Percentiles rank a stretch among this genome's conserved stretches.
Conservation (phyloP, 257 asterid species). For the Linderniella brevidens region DNA sequence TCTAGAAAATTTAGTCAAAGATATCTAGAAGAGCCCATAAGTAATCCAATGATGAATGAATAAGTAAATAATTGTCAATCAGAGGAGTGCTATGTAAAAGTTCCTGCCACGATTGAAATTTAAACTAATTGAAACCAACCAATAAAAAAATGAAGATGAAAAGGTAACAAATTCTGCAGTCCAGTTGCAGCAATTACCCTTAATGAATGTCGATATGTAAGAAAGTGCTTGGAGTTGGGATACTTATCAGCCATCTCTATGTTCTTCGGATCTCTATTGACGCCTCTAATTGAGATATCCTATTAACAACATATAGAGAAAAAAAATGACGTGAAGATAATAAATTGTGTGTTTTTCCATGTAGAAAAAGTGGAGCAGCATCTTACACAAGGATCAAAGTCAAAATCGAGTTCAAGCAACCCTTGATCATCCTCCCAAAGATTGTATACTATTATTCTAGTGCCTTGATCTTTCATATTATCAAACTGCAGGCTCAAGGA, state of each 20-base stretch:
- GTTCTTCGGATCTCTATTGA: slow-evolving; percentile 77
- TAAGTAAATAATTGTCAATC: too few relatives aligned
- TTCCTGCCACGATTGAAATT: too few relatives aligned
- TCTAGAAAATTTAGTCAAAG: too few relatives aligned
- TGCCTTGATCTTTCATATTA: slow-evolving; percentile 66
- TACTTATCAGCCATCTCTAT: slow-evolving; percentile 67
- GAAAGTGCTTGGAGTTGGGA: slow-evolving; percentile 91
- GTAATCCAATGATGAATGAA: background rate
- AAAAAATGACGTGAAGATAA: slow-evolving; percentile 7
- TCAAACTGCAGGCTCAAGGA: slow-evolving; percentile 35
- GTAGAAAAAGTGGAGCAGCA: slow-evolving; percentile 4
- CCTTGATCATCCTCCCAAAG: slow-evolving; percentile 99
- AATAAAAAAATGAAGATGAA: too few relatives aligned
- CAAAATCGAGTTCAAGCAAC: slow-evolving; percentile 72
- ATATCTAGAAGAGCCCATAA: too few relatives aligned
- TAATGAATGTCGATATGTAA: slow-evolving; percentile 83
- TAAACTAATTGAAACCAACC: too few relatives aligned
- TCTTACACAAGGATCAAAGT: slow-evolving; percentile 60
- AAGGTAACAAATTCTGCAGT: too few relatives aligned
- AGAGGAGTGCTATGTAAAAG: too few relatives aligned
- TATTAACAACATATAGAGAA: slow-evolving; percentile 16
- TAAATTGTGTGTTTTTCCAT: slow-evolving; percentile 6
- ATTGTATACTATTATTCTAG: slow-evolving; percentile 72
- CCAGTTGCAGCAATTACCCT: slow-evolving; percentile 35
- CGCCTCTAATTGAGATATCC: slow-evolving; percentile 98